These are phyloP conservation scores for Arachis hypogaea DNA, from an alignment of 306 rosid species.

Conservation along the genomic window DNA sequence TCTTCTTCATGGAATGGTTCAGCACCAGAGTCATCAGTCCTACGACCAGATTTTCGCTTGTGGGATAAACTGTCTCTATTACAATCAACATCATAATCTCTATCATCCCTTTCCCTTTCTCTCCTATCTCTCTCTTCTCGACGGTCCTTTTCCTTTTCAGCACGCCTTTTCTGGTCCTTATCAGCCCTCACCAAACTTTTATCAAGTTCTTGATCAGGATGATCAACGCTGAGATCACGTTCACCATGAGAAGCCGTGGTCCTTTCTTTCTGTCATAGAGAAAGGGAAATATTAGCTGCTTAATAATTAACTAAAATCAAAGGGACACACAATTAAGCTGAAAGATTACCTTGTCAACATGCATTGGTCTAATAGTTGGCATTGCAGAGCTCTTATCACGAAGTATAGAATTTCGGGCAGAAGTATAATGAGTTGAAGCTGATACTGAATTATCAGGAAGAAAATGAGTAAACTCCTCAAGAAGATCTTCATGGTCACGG, in stretches of 20 bases:
- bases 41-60: conserved; percentile 64
- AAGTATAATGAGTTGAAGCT: conserved; percentile 58
- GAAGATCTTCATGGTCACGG: conserved; percentile 84
- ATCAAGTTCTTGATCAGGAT: conserved; percentile 81
- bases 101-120: conserved; percentile 69
- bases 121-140: conserved; percentile 74
- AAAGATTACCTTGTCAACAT: conserved; percentile 72
- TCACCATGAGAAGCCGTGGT: conserved; percentile 61
- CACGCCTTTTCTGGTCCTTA: conserved; percentile 77
- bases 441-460: conserved; percentile 83
- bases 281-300: conserved; percentile 39
- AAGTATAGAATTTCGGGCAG: conserved; percentile 65
- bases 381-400: conserved; percentile 82
- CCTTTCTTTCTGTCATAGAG: conserved; percentile 72
- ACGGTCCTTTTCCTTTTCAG: conserved; percentile 80
- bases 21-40: conserved; percentile 60
- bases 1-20: conserved; percentile 75
- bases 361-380: conserved; percentile 67
- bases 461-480: conserved; percentile 87
- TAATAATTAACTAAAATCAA: conserved; percentile 34
- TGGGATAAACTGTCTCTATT: conserved; percentile 60
- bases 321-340: conserved; percentile 12
- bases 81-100: conserved; percentile 74
- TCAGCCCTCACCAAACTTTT: conserved; percentile 64
- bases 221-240: conserved; percentile 72